These are phyloP conservation scores for Volvox reticuliferus DNA, from an alignment of 139 green algal genomes.

Conservation along the genomic window DNA sequence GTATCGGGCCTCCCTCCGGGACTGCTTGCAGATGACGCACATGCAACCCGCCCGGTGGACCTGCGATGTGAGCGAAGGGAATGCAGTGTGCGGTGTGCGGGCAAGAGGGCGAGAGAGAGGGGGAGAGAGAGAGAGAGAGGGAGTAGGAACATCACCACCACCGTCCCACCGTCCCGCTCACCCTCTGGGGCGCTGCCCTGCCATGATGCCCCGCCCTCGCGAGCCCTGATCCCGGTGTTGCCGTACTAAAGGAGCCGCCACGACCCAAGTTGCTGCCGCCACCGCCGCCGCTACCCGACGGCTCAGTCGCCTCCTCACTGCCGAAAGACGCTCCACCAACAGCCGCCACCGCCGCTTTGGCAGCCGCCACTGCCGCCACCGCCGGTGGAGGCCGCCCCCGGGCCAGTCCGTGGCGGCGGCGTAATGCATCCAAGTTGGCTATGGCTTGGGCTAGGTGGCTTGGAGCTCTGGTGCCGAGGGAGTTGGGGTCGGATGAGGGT, in stretches of 20 bases:
- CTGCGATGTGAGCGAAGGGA: background rate
- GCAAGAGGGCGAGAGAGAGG: background rate
- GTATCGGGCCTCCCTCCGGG: constrained; percentile 49
- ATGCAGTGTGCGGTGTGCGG: background rate
- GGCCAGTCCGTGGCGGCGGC: constrained; percentile 43
- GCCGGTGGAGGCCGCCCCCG: background rate
- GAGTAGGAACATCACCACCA: no score
- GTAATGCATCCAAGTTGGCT: constrained; percentile 46
- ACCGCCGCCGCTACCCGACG: background rate
- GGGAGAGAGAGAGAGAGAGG: background rate
- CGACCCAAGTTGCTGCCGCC: background rate
- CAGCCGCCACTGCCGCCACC: constrained; percentile 7
- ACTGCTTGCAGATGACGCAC: constrained; percentile 91
- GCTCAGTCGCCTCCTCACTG: background rate
- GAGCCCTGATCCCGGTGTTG: no score
- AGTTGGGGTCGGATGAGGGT: background rate
- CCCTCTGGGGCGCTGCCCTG: no score
- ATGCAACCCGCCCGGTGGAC: constrained; percentile 77
- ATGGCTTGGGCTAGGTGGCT: background rate
- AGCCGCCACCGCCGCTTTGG: constrained; percentile 5
- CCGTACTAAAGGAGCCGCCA: no score
- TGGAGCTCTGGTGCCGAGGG: background rate
- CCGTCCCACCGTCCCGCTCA: no score
- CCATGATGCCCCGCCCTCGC: no score
- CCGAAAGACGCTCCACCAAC: background rate